Percentiles rank a stretch among this genome's conserved stretches.
These are phyloP conservation scores for Mucor plumbeus DNA, from an alignment of 371 early-diverging fungal species.

Conservation along the genomic window DNA sequence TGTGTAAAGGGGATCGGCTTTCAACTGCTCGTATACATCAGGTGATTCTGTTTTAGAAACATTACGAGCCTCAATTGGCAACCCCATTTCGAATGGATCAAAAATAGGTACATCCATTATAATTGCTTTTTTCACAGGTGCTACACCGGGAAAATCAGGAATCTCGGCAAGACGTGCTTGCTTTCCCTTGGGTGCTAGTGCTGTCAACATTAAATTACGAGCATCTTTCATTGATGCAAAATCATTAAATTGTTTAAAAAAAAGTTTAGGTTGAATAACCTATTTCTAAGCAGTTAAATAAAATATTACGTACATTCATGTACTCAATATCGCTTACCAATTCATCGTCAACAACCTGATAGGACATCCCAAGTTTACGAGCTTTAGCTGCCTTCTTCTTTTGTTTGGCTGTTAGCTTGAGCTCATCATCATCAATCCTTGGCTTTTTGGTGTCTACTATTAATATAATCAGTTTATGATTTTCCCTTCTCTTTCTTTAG, in stretches of 20 bases:
- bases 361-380: slow-evolving; percentile 22
- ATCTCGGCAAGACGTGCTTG: slow-evolving; percentile 25
- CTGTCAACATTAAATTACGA: slow-evolving; percentile 24
- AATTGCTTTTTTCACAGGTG: slow-evolving; percentile 23
- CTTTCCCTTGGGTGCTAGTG: slow-evolving; percentile 20
- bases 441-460: slow-evolving; percentile 11
- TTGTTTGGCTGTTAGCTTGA: slow-evolving; percentile 23
- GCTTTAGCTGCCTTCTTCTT: slow-evolving; percentile 29
- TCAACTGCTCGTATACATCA: slow-evolving; percentile 23
- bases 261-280: slow-evolving; percentile 29
- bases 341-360: slow-evolving; percentile 15
- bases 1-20: background rate
- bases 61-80: slow-evolving; percentile 21
- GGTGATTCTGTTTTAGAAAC: slow-evolving; percentile 20
- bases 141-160: slow-evolving; percentile 25
- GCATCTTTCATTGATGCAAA: slow-evolving; percentile 32
- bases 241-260: slow-evolving; percentile 25
- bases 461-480: background rate
- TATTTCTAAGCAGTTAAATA: background rate
- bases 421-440: background rate
- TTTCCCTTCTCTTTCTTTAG: background rate
- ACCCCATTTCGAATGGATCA: slow-evolving; percentile 29
- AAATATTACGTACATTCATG: background rate
- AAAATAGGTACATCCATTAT: slow-evolving; percentile 32
- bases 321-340: slow-evolving; percentile 11